Evolutionary conservation across 495 filamentous ascomycete species (phyloP).

Genomic region (Hypoxylon intermedium): DNA sequence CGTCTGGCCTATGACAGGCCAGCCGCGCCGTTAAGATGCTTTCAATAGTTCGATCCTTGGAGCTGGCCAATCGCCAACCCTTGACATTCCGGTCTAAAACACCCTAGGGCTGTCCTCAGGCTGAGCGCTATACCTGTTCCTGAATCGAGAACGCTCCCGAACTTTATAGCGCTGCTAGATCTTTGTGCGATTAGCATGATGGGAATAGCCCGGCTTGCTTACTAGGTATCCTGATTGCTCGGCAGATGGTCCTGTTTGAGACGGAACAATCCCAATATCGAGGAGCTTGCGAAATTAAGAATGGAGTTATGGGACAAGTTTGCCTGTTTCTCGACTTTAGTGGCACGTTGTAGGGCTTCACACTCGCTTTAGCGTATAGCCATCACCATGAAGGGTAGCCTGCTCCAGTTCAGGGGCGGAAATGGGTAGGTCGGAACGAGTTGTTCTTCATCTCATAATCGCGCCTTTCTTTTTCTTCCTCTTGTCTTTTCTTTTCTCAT

Average conservation of each 20-base stretch:
- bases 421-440: slow-evolving; percentile 6
- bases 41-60: background rate
- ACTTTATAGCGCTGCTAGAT: background rate
- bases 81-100: background rate
- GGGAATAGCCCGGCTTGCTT: background rate
- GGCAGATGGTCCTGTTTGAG: slow-evolving; percentile 23
- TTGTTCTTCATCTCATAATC: slow-evolving; percentile 12
- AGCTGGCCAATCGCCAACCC: slow-evolving; percentile 16
- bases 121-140: slow-evolving; percentile 35
- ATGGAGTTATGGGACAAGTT: background rate
- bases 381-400: slow-evolving; percentile 5
- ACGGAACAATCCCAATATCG: slow-evolving; percentile 1
- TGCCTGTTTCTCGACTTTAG: slow-evolving; percentile 5
- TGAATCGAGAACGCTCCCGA: slow-evolving; percentile 18
- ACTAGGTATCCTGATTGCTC: slow-evolving; percentile 16
- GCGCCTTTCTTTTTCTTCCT: slow-evolving; percentile 17
- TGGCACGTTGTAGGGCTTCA: slow-evolving; percentile 14
- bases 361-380: slow-evolving; percentile 4
- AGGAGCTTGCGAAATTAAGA: slow-evolving; percentile 22
- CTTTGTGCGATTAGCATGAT: slow-evolving; percentile 4
- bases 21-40: slow-evolving; percentile 8
- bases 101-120: slow-evolving; percentile 7
- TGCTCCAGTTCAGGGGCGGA: slow-evolving; percentile 4
- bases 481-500: slow-evolving; percentile 20
- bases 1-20: slow-evolving; percentile 14